phyloP scores from a whole-genome alignment of 306 rosid species.

The Macrotyloma uniflorum region DNA sequence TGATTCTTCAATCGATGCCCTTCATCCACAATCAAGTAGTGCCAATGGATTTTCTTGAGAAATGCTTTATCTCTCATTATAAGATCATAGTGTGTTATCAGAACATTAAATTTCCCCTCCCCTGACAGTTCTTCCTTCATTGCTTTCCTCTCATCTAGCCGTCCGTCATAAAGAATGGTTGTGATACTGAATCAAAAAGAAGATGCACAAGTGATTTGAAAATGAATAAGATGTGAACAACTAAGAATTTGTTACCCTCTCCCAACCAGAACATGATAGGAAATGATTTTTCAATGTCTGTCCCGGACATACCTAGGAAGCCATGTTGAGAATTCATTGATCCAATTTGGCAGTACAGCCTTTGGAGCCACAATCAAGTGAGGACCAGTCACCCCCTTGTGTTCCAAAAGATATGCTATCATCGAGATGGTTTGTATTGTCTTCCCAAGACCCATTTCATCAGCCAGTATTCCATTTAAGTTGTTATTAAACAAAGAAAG shows the following conservation, averaged over 20 bases:
- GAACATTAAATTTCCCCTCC: constrained; percentile 83
- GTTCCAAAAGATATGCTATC: constrained; percentile 77
- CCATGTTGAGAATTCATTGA: constrained; percentile 80
- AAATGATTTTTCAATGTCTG: background rate
- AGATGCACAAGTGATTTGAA: constrained; percentile 28
- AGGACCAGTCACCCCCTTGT: constrained; percentile 87
- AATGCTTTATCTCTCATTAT: constrained; percentile 91
- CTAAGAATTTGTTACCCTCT: constrained; percentile 19
- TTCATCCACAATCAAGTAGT: constrained; percentile 92
- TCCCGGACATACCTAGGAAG: constrained; percentile 74
- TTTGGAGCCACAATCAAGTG: constrained; percentile 94
- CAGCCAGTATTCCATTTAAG: constrained; percentile 91
- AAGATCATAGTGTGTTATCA: constrained; percentile 91
- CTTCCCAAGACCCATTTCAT: constrained; percentile 96
- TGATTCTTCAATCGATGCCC: constrained; percentile 94
- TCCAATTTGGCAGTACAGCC: constrained; percentile 95
- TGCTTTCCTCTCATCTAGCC: constrained; percentile 85
- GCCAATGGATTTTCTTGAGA: constrained; percentile 86
- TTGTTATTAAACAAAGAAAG: constrained; percentile 89
- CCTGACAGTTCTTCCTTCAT: constrained; percentile 82
- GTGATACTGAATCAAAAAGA: constrained; percentile 60
- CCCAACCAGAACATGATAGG: background rate
- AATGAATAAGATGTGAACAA: constrained; percentile 25
- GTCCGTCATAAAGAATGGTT: constrained; percentile 84
- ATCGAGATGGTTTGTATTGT: constrained; percentile 91